Evolutionary conservation across 1,139 yeast species (phyloP).

Genomic region (Yamadazyma spencermartinsiae): DNA sequence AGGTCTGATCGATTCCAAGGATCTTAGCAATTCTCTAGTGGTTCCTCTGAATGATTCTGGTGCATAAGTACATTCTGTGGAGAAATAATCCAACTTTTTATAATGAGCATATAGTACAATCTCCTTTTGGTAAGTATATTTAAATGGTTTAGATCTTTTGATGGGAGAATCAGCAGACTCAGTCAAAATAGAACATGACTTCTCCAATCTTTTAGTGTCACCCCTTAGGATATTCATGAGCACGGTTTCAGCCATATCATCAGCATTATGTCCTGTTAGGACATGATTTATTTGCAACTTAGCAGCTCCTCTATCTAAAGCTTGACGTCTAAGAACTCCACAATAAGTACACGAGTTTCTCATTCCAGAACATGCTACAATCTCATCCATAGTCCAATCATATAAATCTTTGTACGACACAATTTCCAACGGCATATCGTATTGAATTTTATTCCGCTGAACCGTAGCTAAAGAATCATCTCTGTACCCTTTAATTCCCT

Average conservation of each 20-base stretch:
- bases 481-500: conserved; percentile 95
- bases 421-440: conserved; percentile 84
- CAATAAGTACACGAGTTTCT: conserved; percentile 96
- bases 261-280: conserved; percentile 98
- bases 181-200: conserved; percentile 87
- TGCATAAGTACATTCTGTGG: conserved; percentile 97
- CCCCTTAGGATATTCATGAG: conserved; percentile 93
- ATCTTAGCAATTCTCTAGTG: conserved; percentile 87
- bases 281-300: conserved; percentile 84
- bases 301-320: conserved; percentile 95
- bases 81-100: conserved; percentile 90
- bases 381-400: conserved; percentile 98
- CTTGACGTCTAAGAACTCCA: conserved; percentile 96
- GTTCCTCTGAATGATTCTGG: conserved; percentile 99
- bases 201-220: conserved; percentile 90
- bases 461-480: conserved; percentile 98
- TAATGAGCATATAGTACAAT: conserved; percentile 97
- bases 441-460: conserved; percentile 86
- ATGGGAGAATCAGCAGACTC: conserved; percentile 76
- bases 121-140: conserved; percentile 94
- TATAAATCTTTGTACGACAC: conserved; percentile 88
- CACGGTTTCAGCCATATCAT: conserved; percentile 98
- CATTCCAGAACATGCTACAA: conserved; percentile 92
- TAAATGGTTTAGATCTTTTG: conserved; percentile 92
- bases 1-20: conserved; percentile 86